phyloP scores from a whole-genome alignment of 1,284 basidiomycete genomes.

The Cronartium quercuum region DNA sequence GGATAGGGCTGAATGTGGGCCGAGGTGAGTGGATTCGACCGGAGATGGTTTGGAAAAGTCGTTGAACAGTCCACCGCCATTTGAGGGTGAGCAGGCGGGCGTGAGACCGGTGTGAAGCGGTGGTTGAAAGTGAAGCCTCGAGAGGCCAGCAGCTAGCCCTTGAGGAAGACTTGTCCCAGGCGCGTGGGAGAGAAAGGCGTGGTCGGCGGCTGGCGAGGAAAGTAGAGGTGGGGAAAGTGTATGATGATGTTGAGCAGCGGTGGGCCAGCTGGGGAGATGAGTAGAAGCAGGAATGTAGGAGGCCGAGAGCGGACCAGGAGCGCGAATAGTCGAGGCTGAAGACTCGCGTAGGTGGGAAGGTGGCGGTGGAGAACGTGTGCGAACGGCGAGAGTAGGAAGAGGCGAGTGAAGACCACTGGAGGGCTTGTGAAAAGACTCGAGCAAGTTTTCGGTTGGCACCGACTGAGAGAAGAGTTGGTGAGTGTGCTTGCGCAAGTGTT shows the following conservation, averaged over 20 bases:
- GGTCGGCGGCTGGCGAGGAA: background rate
- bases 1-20: constrained; percentile 1
- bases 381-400: background rate
- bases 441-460: constrained; percentile 25
- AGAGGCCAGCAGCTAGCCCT: constrained; percentile 75
- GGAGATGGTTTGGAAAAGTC: background rate
- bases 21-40: background rate
- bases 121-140: constrained; percentile 63
- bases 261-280: constrained; percentile 4
- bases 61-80: background rate
- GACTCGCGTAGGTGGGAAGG: constrained; percentile 10
- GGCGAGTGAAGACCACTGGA: constrained; percentile 1
- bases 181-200: constrained; percentile 63
- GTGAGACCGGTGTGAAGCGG: constrained; percentile 50
- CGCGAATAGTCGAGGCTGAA: constrained; percentile 1
- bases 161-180: constrained; percentile 81
- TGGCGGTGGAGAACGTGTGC: background rate
- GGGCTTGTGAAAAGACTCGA: constrained; percentile 8
- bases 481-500: constrained; percentile 37
- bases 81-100: constrained; percentile 19
- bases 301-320: constrained; percentile 13
- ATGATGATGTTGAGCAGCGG: background rate
- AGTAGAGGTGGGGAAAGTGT: background rate
- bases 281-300: constrained; percentile 23
- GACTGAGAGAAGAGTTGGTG: constrained; percentile 24